Evolutionary conservation across 495 filamentous ascomycete genomes (phyloP).

Genomic region (Glutinoglossum americanum): DNA sequence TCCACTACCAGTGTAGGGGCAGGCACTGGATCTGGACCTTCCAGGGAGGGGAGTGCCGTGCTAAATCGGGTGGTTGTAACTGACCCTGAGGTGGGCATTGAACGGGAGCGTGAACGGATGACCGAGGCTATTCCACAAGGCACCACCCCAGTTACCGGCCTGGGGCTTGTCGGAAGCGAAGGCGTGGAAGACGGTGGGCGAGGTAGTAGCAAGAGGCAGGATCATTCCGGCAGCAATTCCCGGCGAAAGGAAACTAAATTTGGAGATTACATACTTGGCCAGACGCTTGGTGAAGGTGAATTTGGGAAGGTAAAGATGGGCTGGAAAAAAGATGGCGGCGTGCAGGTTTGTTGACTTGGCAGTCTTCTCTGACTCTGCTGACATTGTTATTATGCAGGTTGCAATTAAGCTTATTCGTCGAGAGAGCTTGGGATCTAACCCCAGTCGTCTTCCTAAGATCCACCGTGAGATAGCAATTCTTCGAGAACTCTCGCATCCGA

Average conservation of each 20-base stretch:
- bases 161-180: conserved; percentile 30
- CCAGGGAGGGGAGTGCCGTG: conserved; percentile 41
- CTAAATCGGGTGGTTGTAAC: conserved; percentile 60
- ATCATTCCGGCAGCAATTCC: conserved; percentile 36
- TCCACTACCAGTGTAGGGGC: conserved; percentile 11
- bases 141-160: conserved; percentile 28
- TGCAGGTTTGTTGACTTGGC: conserved; percentile 33
- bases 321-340: conserved; percentile 91
- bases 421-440: conserved; percentile 69
- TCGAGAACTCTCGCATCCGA: conserved; percentile 68
- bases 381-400: conserved; percentile 35
- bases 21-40: conserved; percentile 7
- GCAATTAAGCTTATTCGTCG: conserved; percentile 95
- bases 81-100: conserved; percentile 59
- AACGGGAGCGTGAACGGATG: conserved; percentile 52
- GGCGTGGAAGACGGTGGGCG: conserved; percentile 39
- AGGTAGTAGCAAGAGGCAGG: conserved; percentile 29
- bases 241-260: conserved; percentile 63
- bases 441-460: conserved; percentile 79
- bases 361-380: neutral
- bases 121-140: conserved; percentile 36
- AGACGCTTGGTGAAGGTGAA: conserved; percentile 94
- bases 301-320: conserved; percentile 98
- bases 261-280: conserved; percentile 84
- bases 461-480: conserved; percentile 90